phyloP scores from a whole-genome alignment of 371 early-diverging fungal species.

The Mortierella sp. region DNA sequence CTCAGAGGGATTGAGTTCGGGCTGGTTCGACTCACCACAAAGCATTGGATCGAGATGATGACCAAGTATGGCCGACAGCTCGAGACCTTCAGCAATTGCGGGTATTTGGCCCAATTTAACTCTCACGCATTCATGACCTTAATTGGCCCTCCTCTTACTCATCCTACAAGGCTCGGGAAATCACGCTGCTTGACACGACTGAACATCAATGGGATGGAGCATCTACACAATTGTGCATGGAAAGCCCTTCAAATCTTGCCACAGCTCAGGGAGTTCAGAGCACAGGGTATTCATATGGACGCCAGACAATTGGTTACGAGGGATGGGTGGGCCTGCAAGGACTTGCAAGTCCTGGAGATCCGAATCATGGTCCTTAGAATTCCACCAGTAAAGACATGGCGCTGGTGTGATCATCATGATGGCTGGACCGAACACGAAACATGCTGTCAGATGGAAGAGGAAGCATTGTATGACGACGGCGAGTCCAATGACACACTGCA shows the following conservation, averaged over 20 bases:
- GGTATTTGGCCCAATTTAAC: no score
- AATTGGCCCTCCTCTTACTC: neutral
- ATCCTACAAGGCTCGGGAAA: neutral
- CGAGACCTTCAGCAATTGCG: slow-evolving; percentile 15
- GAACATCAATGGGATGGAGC: slow-evolving; percentile 12
- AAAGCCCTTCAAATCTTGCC: slow-evolving; percentile 9
- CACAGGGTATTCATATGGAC: slow-evolving; percentile 9
- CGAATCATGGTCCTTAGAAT: slow-evolving; percentile 1
- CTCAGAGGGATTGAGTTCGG: slow-evolving; percentile 17
- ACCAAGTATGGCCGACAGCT: slow-evolving; percentile 8
- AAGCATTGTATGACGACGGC: neutral
- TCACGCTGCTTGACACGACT: slow-evolving; percentile 3
- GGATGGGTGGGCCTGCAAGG: slow-evolving; percentile 22
- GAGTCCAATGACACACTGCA: no score
- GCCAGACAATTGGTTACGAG: slow-evolving; percentile 6
- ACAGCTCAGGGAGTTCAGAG: slow-evolving; percentile 12
- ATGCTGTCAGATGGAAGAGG: neutral
- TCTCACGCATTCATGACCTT: neutral
- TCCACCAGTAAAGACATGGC: neutral
- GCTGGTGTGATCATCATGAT: neutral
- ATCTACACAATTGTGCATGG: neutral
- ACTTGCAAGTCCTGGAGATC: slow-evolving; percentile 14
- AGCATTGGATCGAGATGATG: slow-evolving; percentile 7
- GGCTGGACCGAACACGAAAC: neutral
- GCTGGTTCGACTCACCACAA: neutral